These are phyloP conservation scores for Lithocarpus polystachyus DNA, from an alignment of 306 rosid species.

Conservation along the genomic window DNA sequence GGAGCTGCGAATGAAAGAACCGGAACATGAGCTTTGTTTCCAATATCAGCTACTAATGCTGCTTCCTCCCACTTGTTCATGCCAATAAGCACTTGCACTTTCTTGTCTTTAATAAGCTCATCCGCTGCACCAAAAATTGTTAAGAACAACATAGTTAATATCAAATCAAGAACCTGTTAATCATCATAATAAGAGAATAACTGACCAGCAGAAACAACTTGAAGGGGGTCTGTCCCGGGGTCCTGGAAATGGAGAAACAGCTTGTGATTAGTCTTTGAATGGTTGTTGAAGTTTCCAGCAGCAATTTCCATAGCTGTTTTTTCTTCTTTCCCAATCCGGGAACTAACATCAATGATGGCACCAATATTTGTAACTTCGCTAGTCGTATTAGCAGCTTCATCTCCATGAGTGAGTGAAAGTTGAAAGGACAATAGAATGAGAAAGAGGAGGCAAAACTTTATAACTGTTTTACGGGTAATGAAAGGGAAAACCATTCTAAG, in stretches of 20 bases:
- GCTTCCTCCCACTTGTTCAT: constrained; percentile 39
- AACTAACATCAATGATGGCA: constrained; percentile 30
- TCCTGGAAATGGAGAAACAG: constrained; percentile 14
- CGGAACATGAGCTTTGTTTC: constrained; percentile 11
- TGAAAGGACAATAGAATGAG: neutral
- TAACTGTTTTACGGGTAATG: neutral
- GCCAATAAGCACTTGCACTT: constrained; percentile 27
- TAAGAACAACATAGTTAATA: no score
- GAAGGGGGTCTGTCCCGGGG: constrained; percentile 10
- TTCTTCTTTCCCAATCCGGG: constrained; percentile 43
- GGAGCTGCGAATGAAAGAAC: constrained; percentile 30
- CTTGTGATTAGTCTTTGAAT: constrained; percentile 8
- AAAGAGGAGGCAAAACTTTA: neutral
- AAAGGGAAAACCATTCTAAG: constrained; percentile 13
- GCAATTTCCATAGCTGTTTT: constrained; percentile 51
- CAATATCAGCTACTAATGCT: constrained; percentile 9
- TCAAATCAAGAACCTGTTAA: no score
- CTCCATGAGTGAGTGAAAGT: constrained; percentile 1
- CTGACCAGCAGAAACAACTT: constrained; percentile 28
- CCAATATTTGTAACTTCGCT: no score
- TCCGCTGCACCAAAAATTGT: constrained; percentile 15
- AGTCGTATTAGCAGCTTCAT: neutral
- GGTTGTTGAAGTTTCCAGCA: constrained; percentile 30
- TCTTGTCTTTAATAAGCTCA: constrained; percentile 6
- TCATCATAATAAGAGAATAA: neutral